Percentiles rank a stretch among this genome's conserved stretches.
Evolutionary conservation across 2,329 filamentous ascomycete genomes (phyloP).

Genomic region (Pochonia chlamydosporia): DNA sequence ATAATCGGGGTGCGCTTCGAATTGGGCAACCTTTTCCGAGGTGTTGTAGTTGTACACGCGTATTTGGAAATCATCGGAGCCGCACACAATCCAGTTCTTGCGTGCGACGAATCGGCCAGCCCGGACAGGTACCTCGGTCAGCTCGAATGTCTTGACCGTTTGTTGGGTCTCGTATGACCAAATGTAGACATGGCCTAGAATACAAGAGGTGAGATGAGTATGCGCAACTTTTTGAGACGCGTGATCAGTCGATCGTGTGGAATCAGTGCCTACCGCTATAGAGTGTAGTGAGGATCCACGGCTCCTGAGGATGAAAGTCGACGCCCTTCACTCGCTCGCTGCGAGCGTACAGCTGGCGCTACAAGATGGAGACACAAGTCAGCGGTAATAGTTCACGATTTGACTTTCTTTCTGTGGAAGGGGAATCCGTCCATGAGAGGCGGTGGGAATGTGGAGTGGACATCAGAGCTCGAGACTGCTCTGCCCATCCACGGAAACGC

Average conservation of each 20-base stretch:
- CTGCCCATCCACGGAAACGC: neutral
- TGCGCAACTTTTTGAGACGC: neutral
- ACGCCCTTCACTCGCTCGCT: slow-evolving; percentile 96
- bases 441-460: slow-evolving; percentile 5
- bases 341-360: slow-evolving; percentile 57
- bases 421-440: neutral
- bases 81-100: slow-evolving; percentile 99
- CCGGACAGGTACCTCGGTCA: slow-evolving; percentile 95
- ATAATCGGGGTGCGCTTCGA: slow-evolving; percentile 97
- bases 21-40: slow-evolving; percentile 94
- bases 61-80: slow-evolving; percentile 82
- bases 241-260: neutral
- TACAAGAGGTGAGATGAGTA: neutral
- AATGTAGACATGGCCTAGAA: slow-evolving; percentile 88
- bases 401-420: neutral
- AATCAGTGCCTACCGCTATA: slow-evolving; percentile 66
- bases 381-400: neutral
- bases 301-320: slow-evolving; percentile 94
- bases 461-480: neutral
- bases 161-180: slow-evolving; percentile 97
- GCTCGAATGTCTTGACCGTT: slow-evolving; percentile 97
- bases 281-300: slow-evolving; percentile 92
- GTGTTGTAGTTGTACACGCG: slow-evolving; percentile 99
- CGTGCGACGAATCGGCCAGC: slow-evolving; percentile 93
- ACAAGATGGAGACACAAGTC: neutral